Evolutionary conservation across 2,329 filamentous ascomycete species (phyloP).

Genomic region (Cladobotryum mycophilum): DNA sequence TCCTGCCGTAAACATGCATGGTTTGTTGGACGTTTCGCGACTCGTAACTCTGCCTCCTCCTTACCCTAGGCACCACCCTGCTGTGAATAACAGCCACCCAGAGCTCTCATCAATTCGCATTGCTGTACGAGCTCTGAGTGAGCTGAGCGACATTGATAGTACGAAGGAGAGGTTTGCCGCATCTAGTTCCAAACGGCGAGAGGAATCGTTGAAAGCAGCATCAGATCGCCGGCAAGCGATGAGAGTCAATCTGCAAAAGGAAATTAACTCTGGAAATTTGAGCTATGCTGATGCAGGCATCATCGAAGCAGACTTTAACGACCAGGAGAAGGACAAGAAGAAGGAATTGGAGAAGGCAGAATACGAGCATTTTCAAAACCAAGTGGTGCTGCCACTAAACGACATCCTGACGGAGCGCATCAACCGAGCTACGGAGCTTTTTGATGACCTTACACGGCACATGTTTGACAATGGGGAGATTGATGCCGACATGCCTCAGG

Average conservation of each 20-base stretch:
- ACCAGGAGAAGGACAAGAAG: slow-evolving; percentile 61
- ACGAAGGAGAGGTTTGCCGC: slow-evolving; percentile 57
- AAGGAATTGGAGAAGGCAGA: slow-evolving; percentile 71
- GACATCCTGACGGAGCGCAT: slow-evolving; percentile 73
- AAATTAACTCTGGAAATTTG: slow-evolving; percentile 72
- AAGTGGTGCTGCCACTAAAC: slow-evolving; percentile 78
- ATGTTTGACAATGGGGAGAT: slow-evolving; percentile 60
- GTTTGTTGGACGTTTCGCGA: slow-evolving; percentile 77
- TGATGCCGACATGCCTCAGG: slow-evolving; percentile 77
- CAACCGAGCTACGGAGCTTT: slow-evolving; percentile 65
- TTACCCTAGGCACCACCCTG: slow-evolving; percentile 89
- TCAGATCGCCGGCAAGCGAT: slow-evolving; percentile 56
- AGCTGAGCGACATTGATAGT: slow-evolving; percentile 64
- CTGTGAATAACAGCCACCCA: slow-evolving; percentile 92
- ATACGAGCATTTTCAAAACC: slow-evolving; percentile 77
- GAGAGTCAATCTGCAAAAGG: slow-evolving; percentile 67
- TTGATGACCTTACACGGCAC: slow-evolving; percentile 65
- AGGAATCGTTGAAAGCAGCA: slow-evolving; percentile 46
- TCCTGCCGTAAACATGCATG: slow-evolving; percentile 41
- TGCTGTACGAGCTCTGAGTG: slow-evolving; percentile 65
- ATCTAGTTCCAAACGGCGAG: slow-evolving; percentile 52
- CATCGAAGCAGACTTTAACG: slow-evolving; percentile 68
- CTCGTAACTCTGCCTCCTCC: slow-evolving; percentile 89
- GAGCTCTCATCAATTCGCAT: slow-evolving; percentile 73
- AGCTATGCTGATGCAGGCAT: slow-evolving; percentile 76